A percentile compares a stretch with the other conserved stretches of the same genome.
These are phyloP conservation scores for Candolleomyces eurysporus DNA, from an alignment of 768 basidiomycete species.

Conservation along the genomic window DNA sequence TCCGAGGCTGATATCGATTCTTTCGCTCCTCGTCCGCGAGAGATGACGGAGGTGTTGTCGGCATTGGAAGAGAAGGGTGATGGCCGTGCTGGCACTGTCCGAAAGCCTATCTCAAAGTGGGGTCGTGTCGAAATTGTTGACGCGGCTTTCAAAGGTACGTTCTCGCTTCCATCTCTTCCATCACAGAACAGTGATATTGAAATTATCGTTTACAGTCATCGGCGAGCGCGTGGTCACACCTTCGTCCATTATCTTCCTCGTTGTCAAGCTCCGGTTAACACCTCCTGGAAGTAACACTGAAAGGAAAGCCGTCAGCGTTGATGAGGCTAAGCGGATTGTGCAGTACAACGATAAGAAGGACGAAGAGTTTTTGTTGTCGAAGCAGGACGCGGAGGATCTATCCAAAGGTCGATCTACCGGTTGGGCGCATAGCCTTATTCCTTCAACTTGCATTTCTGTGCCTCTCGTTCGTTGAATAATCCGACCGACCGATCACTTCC, in stretches of 20 bases:
- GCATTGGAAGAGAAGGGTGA: constrained; percentile 52
- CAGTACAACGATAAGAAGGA: constrained; percentile 60
- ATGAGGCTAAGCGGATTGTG: constrained; percentile 46
- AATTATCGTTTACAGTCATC: constrained; percentile 41
- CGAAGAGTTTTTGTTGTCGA: constrained; percentile 65
- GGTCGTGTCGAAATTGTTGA: constrained; percentile 76
- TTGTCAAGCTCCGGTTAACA: constrained; percentile 76
- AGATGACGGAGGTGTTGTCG: constrained; percentile 45
- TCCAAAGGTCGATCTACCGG: constrained; percentile 41
- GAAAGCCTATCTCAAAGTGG: constrained; percentile 68
- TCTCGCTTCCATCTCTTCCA: too few species aligned
- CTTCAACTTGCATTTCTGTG: too few species aligned
- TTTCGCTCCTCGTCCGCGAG: constrained; percentile 33
- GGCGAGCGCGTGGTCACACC: constrained; percentile 89
- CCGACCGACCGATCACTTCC: too few species aligned
- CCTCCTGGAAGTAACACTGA: constrained; percentile 43
- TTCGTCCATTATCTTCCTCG: constrained; percentile 81
- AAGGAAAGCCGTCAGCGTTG: constrained; percentile 41
- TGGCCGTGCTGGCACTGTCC: constrained; percentile 46
- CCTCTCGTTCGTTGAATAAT: too few species aligned
- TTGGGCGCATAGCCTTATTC: constrained; percentile 54
- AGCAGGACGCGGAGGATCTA: constrained; percentile 65
- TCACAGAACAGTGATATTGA: too few species aligned
- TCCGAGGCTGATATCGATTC: constrained; percentile 46
- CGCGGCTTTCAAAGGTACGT: constrained; percentile 68